Percentiles rank a stretch among this genome's conserved stretches.
phyloP scores from a whole-genome alignment of 345 rosid species.

The Psidium guajava region DNA sequence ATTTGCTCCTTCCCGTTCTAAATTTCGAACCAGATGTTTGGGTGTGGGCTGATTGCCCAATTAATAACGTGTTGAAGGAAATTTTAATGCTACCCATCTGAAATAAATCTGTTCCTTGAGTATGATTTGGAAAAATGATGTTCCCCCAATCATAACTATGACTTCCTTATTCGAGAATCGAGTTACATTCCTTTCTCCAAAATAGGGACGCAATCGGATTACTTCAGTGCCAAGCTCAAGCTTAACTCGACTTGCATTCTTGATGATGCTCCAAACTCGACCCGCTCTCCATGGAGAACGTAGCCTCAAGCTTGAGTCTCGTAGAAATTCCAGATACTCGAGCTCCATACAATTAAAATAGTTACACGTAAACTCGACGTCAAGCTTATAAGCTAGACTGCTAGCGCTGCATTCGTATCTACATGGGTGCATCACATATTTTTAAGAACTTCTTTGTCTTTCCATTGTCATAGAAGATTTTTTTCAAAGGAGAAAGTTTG shows the following conservation, averaged over 20 bases:
- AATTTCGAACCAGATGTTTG: not conserved
- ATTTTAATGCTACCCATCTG: not conserved
- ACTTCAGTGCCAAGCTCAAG: not conserved
- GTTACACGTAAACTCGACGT: not conserved
- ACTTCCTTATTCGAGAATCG: not conserved
- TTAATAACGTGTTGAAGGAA: not conserved
- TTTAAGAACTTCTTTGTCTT: not conserved
- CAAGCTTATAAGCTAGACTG: not conserved
- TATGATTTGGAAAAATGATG: not conserved
- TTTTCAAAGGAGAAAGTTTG: not conserved
- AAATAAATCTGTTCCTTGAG: not conserved
- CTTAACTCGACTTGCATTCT: not conserved
- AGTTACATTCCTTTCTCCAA: not conserved
- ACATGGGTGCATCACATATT: not conserved
- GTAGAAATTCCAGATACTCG: not conserved
- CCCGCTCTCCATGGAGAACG: not conserved
- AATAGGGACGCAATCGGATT: not conserved
- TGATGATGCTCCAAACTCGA: not conserved
- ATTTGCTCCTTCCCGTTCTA: too few species aligned
- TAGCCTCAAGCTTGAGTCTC: not conserved
- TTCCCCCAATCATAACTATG: not conserved
- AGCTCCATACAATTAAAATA: not conserved
- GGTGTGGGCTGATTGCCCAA: not conserved
- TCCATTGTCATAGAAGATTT: not conserved
- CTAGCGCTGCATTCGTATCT: not conserved